Conservation (phyloP, 176 grass and related monocot genomes). For the Stipa capillata region DNA sequence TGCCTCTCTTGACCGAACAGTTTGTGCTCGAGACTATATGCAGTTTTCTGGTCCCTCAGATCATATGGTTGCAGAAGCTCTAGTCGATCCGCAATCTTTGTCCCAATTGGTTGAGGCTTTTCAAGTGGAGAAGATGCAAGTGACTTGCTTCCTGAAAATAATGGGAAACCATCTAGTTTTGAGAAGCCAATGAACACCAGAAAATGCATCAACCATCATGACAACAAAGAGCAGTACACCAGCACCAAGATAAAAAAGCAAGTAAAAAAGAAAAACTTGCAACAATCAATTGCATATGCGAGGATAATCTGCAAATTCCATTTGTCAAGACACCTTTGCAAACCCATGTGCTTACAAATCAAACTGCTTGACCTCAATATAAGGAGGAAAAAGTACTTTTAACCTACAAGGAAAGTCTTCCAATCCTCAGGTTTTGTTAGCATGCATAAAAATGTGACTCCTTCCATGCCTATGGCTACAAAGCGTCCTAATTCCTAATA, state of each 20-base stretch:
- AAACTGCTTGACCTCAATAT: not conserved
- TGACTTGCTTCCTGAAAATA: constrained; percentile 52
- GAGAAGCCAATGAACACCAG: constrained; percentile 12
- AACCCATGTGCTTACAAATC: not conserved
- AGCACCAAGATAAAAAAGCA: not conserved
- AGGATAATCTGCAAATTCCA: not conserved
- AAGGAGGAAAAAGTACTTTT: not conserved
- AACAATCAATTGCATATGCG: not conserved
- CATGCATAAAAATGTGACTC: not conserved
- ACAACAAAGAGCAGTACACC: not conserved
- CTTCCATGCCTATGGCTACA: not conserved
- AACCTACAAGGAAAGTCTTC: too few species aligned
- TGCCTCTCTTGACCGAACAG: constrained; percentile 46
- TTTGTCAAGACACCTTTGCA: not conserved
- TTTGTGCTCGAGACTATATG: constrained; percentile 49
- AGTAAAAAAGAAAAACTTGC: not conserved
- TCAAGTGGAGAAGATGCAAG: constrained; percentile 58
- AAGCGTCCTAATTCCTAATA: not conserved
- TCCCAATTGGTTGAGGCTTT: constrained; percentile 55
- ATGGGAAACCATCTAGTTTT: constrained; percentile 25
- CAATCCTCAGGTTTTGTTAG: constrained; percentile 4
- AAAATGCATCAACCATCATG: constrained; percentile 5
- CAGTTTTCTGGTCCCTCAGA: constrained; percentile 50
- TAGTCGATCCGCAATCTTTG: constrained; percentile 22
- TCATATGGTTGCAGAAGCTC: constrained; percentile 35